phyloP scores from a whole-genome alignment of 768 basidiomycete genomes.

The Mycena metata region DNA sequence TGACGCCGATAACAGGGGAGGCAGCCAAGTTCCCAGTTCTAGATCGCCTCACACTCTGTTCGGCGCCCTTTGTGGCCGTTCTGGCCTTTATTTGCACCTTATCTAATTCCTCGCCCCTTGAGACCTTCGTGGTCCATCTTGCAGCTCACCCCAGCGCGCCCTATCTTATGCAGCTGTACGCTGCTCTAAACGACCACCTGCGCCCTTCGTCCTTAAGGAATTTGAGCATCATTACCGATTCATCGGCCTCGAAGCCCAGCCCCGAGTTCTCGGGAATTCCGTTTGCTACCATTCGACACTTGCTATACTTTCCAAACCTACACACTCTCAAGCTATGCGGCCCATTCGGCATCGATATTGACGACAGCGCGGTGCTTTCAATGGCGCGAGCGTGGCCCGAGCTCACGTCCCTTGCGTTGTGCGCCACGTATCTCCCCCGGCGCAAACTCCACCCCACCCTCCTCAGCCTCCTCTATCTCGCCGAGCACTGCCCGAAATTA shows the following conservation, averaged over 20 bases:
- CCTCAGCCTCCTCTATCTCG: too few relatives aligned
- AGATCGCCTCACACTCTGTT: not conserved
- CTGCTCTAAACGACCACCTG: not conserved
- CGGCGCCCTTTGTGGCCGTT: not conserved
- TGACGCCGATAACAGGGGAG: too few relatives aligned
- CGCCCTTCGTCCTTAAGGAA: too few relatives aligned
- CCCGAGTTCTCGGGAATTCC: too few relatives aligned
- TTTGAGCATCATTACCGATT: too few relatives aligned
- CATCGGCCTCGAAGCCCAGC: too few relatives aligned
- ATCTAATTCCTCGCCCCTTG: not conserved
- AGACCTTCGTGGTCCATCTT: not conserved
- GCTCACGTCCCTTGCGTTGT: not conserved
- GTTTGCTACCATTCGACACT: not conserved
- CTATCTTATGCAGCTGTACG: not conserved
- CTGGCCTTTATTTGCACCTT: not conserved
- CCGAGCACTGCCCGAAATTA: not conserved
- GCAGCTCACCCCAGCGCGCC: not conserved
- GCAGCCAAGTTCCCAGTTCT: not conserved
- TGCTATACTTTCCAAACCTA: not conserved
- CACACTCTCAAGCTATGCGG: not conserved
- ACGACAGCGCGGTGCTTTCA: not conserved
- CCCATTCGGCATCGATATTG: not conserved
- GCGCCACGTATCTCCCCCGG: too few relatives aligned
- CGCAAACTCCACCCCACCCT: slow-evolving; percentile 4
- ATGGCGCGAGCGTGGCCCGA: not conserved